Conservation (phyloP, 2,329 filamentous ascomycete species). For the Fusarium dimerum region DNA sequence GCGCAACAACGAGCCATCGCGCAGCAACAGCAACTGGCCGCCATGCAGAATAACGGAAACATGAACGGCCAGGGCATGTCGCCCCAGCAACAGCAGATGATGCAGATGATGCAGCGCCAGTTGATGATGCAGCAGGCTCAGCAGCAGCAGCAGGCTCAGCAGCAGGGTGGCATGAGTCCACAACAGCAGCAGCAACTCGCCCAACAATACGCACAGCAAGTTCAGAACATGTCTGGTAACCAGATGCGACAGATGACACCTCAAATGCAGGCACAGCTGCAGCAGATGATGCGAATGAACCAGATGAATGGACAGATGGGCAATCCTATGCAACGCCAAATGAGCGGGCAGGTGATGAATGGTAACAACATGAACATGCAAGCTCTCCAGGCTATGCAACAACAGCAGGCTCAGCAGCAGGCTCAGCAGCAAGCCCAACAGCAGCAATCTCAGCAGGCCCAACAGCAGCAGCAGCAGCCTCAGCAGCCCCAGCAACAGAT, state of each 20-base stretch:
- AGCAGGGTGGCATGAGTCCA: constrained; percentile 42
- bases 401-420: constrained; percentile 38
- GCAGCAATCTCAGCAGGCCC: constrained; percentile 34
- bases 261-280: constrained; percentile 38
- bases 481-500: constrained; percentile 36
- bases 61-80: constrained; percentile 40
- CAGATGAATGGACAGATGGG: constrained; percentile 34
- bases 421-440: constrained; percentile 36
- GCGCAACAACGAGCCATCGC: constrained; percentile 49
- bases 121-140: constrained; percentile 40
- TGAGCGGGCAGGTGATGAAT: constrained; percentile 43
- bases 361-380: constrained; percentile 42
- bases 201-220: constrained; percentile 45
- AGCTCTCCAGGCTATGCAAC: constrained; percentile 40
- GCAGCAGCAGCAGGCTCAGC: constrained; percentile 28
- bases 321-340: constrained; percentile 34
- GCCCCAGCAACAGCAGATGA: constrained; percentile 40
- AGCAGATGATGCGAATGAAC: constrained; percentile 39
- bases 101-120: constrained; percentile 41
- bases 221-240: constrained; percentile 42
- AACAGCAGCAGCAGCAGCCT: constrained; percentile 35
- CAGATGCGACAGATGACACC: constrained; percentile 38
- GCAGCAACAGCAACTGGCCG: constrained; percentile 47
- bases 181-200: constrained; percentile 45
- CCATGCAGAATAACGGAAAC: constrained; percentile 39